Evolutionary conservation across 179 eudicot genomes (phyloP).

Genomic region (Gypsophila paniculata): DNA sequence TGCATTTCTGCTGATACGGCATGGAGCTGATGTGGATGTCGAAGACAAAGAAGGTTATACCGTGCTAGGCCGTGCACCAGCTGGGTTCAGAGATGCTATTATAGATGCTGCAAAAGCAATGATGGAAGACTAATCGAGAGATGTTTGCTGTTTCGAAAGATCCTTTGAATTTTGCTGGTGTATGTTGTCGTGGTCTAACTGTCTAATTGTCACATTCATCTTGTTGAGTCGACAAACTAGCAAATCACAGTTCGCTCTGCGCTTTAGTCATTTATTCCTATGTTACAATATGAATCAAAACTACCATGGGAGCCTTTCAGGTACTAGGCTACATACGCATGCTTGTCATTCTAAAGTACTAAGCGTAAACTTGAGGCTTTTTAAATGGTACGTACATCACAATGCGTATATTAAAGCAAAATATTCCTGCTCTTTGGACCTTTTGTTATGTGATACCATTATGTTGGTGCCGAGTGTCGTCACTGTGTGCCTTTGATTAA

Average conservation of each 20-base stretch:
- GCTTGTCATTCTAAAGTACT: no score
- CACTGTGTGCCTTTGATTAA: not conserved
- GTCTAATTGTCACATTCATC: not conserved
- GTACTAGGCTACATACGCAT: no score
- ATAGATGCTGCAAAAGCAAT: slow-evolving; percentile 85
- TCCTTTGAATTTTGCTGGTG: not conserved
- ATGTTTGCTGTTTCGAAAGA: not conserved
- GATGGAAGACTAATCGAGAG: slow-evolving; percentile 57
- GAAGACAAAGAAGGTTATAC: slow-evolving; percentile 96
- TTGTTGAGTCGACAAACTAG: slow-evolving; percentile 2
- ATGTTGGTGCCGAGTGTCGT: not conserved
- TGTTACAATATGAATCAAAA: no score
- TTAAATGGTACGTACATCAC: no score
- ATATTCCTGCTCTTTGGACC: no score
- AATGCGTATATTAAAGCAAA: no score
- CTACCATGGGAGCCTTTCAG: no score
- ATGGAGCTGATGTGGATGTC: slow-evolving; percentile 89
- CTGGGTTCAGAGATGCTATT: slow-evolving; percentile 53
- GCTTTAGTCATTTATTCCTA: no score
- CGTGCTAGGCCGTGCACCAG: slow-evolving; percentile 76
- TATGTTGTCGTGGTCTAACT: not conserved
- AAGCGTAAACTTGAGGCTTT: no score
- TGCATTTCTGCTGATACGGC: slow-evolving; percentile 75
- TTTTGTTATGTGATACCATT: no score
- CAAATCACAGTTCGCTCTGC: not conserved